These are phyloP conservation scores for Nicotiana rustica DNA, from an alignment of 305 asterid species.

Conservation along the genomic window DNA sequence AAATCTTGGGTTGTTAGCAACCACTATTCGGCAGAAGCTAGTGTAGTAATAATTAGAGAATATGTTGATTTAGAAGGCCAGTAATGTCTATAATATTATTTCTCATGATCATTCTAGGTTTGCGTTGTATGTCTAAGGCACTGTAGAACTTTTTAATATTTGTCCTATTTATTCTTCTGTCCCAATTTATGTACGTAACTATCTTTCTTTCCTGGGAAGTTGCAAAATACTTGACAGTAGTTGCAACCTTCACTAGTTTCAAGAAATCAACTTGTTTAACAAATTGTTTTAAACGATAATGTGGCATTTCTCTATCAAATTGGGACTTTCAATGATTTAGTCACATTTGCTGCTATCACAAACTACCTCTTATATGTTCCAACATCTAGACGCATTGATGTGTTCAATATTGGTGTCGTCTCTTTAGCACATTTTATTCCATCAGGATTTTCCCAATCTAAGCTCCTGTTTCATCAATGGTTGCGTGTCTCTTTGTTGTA, in stretches of 20 bases:
- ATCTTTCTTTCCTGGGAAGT: not conserved
- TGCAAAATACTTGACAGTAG: not conserved
- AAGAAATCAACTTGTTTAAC: not conserved
- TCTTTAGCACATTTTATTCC: slow-evolving; percentile 91
- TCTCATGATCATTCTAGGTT: too few relatives aligned
- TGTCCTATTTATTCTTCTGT: too few relatives aligned
- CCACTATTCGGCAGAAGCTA: not conserved
- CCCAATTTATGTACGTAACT: not conserved
- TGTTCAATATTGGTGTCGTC: slow-evolving; percentile 78
- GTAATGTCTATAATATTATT: too few relatives aligned
- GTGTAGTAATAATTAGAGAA: not conserved
- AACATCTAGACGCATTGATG: slow-evolving; percentile 71
- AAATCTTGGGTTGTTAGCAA: not conserved
- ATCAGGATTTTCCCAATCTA: slow-evolving; percentile 87
- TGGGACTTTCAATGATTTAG: slow-evolving; percentile 39
- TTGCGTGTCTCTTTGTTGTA: too few relatives aligned
- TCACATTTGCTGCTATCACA: slow-evolving; percentile 61
- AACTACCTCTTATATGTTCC: slow-evolving; percentile 77
- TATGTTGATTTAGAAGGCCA: not conserved
- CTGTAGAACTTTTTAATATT: too few relatives aligned
- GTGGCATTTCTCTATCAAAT: not conserved
- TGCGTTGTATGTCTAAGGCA: not conserved
- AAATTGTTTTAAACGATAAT: not conserved
- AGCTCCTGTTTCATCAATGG: slow-evolving; percentile 59
- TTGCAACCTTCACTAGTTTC: not conserved